These are phyloP conservation scores for Colletotrichum sojae DNA, from an alignment of 2,329 filamentous ascomycete genomes.

Conservation along the genomic window DNA sequence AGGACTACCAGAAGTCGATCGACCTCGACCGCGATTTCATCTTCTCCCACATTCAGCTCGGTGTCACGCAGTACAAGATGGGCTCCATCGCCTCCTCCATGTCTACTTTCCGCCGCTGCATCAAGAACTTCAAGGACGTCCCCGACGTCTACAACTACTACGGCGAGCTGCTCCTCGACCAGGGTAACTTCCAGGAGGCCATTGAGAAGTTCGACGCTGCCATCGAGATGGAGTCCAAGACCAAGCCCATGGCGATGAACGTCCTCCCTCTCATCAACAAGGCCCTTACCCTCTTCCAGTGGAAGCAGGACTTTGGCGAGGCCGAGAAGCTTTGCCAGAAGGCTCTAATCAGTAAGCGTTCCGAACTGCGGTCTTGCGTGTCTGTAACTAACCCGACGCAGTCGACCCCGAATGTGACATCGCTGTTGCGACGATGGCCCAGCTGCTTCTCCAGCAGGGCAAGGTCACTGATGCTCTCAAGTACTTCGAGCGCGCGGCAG, in stretches of 20 bases:
- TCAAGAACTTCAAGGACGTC: conserved; percentile 98
- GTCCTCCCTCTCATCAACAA: conserved; percentile 99
- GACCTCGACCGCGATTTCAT: conserved; percentile 97
- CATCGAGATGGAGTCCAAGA: conserved; percentile 98
- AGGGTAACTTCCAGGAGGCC: conserved; percentile 94
- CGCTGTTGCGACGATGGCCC: conserved; percentile 98
- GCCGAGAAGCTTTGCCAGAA: conserved; percentile 98
- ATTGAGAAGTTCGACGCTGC: conserved; percentile 98
- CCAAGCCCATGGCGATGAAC: conserved; percentile 96
- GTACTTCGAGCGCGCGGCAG: conserved; percentile 97
- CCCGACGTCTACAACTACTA: conserved; percentile 99
- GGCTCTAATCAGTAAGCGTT: conserved; percentile 89
- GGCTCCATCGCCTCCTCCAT: conserved; percentile 97
- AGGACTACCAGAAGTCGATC: conserved; percentile 99
- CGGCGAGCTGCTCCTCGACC: conserved; percentile 95
- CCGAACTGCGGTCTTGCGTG: not conserved
- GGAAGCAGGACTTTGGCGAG: conserved; percentile 96
- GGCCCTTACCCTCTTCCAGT: conserved; percentile 95
- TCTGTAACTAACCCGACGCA: conserved; percentile 59
- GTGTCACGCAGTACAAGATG: conserved; percentile 99
- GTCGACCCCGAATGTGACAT: conserved; percentile 99
- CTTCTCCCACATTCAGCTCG: conserved; percentile 99
- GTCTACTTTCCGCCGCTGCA: conserved; percentile 96
- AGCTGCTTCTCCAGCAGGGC: conserved; percentile 96
- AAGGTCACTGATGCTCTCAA: conserved; percentile 95